These are phyloP conservation scores for Chrysosporium keratinophilum DNA, from an alignment of 2,329 filamentous ascomycete genomes.

Conservation along the genomic window DNA sequence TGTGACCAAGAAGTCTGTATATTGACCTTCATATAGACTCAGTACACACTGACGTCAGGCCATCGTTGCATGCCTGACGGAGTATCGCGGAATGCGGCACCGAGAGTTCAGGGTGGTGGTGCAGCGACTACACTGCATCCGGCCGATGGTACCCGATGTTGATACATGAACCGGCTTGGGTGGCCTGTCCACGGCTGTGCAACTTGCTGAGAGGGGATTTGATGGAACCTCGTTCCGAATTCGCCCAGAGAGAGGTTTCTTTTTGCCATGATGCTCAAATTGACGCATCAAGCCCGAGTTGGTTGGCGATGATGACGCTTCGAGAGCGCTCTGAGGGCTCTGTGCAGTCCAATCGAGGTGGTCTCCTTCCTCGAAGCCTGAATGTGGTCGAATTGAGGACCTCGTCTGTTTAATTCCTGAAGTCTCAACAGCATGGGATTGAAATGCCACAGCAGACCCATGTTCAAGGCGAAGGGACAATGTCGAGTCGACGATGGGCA, in stretches of 20 bases:
- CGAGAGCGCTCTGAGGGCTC: background rate
- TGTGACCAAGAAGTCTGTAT: slow-evolving; percentile 2
- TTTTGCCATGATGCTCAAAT: slow-evolving; percentile 2
- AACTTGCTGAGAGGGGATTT: background rate
- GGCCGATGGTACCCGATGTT: slow-evolving; percentile 8
- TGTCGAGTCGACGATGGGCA: background rate
- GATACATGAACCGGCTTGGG: background rate
- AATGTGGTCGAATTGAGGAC: background rate
- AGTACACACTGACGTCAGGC: background rate
- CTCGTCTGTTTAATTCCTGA: background rate
- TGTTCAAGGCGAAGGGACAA: background rate
- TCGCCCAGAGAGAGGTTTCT: background rate
- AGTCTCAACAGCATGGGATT: background rate
- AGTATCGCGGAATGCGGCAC: background rate
- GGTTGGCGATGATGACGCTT: background rate
- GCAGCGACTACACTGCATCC: background rate
- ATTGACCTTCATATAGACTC: slow-evolving; percentile 4
- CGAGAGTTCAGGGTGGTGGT: background rate
- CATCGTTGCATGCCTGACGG: slow-evolving; percentile 7
- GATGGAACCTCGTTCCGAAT: background rate
- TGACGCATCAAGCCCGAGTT: background rate
- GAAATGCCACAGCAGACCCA: background rate
- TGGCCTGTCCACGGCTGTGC: background rate
- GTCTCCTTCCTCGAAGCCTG: background rate
- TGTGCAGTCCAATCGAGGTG: background rate